A percentile compares a stretch with the other conserved stretches of the same genome.
Conservation (phyloP, 768 basidiomycete genomes). For the Mrakia blollopis region DNA sequence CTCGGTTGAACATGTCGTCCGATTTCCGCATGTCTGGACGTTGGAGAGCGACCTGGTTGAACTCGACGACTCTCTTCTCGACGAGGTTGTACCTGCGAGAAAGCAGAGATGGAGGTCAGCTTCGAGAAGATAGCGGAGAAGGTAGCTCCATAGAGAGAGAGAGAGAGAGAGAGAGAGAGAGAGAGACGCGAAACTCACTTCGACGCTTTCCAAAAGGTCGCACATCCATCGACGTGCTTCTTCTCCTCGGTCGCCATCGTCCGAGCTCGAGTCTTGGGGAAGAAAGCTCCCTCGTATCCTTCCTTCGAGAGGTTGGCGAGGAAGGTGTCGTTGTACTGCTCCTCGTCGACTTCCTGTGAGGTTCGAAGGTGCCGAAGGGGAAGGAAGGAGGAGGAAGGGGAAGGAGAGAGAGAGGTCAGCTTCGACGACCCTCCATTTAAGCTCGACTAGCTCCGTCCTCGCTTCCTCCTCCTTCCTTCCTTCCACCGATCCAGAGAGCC, state of each 20-base stretch:
- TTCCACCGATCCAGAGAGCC: too few species aligned
- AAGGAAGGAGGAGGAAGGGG: slow-evolving; percentile 12
- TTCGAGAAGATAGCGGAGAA: not conserved
- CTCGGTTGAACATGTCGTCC: slow-evolving; percentile 99
- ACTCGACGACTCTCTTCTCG: slow-evolving; percentile 89
- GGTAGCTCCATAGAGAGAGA: too few species aligned
- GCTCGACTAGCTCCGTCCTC: not conserved
- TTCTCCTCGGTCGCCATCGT: slow-evolving; percentile 85
- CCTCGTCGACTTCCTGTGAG: slow-evolving; percentile 72
- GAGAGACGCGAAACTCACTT: slow-evolving; percentile 56
- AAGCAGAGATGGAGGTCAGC: not conserved
- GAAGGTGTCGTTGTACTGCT: slow-evolving; percentile 89
- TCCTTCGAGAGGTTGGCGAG: slow-evolving; percentile 61
- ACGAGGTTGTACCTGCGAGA: slow-evolving; percentile 76
- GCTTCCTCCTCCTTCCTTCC: too few species aligned
- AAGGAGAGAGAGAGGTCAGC: not conserved
- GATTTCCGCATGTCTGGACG: slow-evolving; percentile 62
- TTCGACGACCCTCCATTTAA: not conserved
- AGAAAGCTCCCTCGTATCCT: slow-evolving; percentile 86
- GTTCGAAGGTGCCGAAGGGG: not conserved
- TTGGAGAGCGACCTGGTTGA: slow-evolving; percentile 85
- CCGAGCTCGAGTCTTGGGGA: slow-evolving; percentile 86
- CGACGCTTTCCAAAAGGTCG: slow-evolving; percentile 84
- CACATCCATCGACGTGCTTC: slow-evolving; percentile 89
- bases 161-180: too few species aligned